phyloP scores from a whole-genome alignment of 192 early-diverging fungal genomes.

The Oehlia diaphana region DNA sequence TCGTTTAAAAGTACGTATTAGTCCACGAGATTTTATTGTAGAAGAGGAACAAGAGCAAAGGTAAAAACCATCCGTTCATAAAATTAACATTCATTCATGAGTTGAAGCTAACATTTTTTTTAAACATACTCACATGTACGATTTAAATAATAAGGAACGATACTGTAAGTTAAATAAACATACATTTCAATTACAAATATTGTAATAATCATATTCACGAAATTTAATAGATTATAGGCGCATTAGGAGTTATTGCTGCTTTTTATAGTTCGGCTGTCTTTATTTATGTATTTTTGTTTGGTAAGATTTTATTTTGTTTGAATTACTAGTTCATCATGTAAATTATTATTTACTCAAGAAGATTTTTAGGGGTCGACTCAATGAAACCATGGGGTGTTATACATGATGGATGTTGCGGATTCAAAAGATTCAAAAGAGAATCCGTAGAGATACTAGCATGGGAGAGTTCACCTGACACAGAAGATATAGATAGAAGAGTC shows the following conservation, averaged over 20 bases:
- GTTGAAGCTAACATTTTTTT: neutral
- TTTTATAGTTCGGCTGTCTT: neutral
- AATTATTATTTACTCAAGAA: too few relatives aligned
- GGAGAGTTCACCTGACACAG: neutral
- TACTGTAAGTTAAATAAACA: too few relatives aligned
- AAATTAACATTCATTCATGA: neutral
- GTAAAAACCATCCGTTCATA: neutral
- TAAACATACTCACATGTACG: too few relatives aligned
- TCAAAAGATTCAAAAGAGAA: neutral
- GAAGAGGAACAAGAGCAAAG: neutral
- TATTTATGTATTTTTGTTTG: neutral
- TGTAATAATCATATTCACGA: too few relatives aligned
- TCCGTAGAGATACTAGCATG: neutral
- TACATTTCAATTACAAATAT: too few relatives aligned
- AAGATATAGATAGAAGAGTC: neutral
- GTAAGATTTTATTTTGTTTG: neutral
- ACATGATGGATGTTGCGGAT: neutral
- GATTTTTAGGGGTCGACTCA: neutral
- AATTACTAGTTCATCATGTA: too few relatives aligned
- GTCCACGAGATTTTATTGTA: neutral
- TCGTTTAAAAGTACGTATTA: neutral
- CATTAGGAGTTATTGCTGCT: neutral
- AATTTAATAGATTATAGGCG: neutral
- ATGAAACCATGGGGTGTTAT: neutral
- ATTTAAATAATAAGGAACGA: too few relatives aligned